Percentiles rank a stretch among this genome's conserved stretches.
These are phyloP conservation scores for Penicillium sclerotigenum DNA, from an alignment of 2,329 filamentous ascomycete genomes.

Conservation along the genomic window DNA sequence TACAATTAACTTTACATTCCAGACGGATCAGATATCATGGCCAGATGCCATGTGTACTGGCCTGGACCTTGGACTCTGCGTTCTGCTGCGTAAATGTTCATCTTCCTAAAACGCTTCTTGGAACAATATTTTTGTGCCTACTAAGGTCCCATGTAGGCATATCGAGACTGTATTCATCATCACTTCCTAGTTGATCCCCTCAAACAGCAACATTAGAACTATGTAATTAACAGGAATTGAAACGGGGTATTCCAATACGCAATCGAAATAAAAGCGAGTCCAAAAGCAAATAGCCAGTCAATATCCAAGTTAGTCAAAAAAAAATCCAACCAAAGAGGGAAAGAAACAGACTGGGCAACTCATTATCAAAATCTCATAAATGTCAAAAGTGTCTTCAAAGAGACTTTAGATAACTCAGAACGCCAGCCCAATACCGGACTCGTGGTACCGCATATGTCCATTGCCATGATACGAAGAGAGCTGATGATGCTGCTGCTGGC, in stretches of 20 bases:
- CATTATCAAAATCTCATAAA: not conserved
- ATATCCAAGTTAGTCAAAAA: not conserved
- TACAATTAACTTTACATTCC: not conserved
- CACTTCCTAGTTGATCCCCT: not conserved
- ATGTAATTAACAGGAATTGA: not conserved
- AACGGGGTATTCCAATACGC: slow-evolving; percentile 3
- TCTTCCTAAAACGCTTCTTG: not conserved
- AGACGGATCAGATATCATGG: not conserved
- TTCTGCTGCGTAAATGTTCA: not conserved
- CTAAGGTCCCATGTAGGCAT: not conserved
- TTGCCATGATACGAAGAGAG: slow-evolving; percentile 4
- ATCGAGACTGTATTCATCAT: not conserved
- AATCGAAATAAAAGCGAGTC: not conserved
- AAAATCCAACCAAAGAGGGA: not conserved
- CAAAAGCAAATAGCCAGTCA: not conserved
- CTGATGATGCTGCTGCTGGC: slow-evolving; percentile 18
- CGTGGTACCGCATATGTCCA: slow-evolving; percentile 18
- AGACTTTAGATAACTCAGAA: slow-evolving; percentile 22
- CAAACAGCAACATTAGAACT: not conserved
- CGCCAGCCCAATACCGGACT: slow-evolving; percentile 31
- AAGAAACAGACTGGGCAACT: not conserved
- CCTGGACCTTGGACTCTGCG: not conserved
- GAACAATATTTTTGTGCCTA: not conserved
- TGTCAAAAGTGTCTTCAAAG: not conserved
- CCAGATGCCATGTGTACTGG: not conserved